phyloP scores from a whole-genome alignment of 805 yeast genomes.

The Metschnikowia sp. region DNA sequence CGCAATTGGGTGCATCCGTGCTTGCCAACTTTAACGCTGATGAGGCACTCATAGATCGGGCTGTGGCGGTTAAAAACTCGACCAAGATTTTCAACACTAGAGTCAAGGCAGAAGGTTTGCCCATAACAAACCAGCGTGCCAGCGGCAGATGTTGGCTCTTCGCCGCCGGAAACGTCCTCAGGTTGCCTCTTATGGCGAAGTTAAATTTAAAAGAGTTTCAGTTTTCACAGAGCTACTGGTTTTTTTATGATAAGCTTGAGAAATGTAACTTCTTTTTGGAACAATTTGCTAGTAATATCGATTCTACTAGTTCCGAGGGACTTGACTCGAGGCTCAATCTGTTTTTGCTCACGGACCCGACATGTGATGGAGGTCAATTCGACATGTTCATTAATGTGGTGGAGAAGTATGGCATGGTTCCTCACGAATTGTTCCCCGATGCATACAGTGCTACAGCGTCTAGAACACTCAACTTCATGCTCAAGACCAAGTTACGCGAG shows the following conservation, averaged over 20 bases:
- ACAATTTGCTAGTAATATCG: constrained; percentile 15
- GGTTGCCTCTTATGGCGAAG: constrained; percentile 18
- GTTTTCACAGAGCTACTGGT: constrained; percentile 21
- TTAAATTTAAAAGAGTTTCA: constrained; percentile 19
- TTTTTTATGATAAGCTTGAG: constrained; percentile 21
- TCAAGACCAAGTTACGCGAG: constrained; percentile 21
- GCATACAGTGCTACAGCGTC: constrained; percentile 19
- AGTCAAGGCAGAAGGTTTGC: constrained; percentile 52
- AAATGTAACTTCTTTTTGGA: constrained; percentile 20
- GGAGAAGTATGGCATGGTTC: constrained; percentile 20
- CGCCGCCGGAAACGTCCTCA: constrained; percentile 19
- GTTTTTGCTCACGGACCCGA: constrained; percentile 18
- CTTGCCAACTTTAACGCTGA: constrained; percentile 16
- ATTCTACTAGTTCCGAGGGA: constrained; percentile 9
- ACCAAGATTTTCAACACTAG: constrained; percentile 40
- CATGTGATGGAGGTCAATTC: constrained; percentile 21
- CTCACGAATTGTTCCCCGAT: constrained; percentile 19
- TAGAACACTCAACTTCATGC: constrained; percentile 17
- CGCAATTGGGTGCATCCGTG: constrained; percentile 15
- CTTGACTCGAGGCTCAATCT: constrained; percentile 17
- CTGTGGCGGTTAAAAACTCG: constrained; percentile 15
- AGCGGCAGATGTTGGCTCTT: constrained; percentile 23
- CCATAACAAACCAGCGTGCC: constrained; percentile 36
- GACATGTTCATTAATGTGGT: constrained; percentile 20
- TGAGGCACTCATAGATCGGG: constrained; percentile 18